Conservation (phyloP, 2,329 filamentous ascomycete genomes). For the Penicillium sp. region DNA sequence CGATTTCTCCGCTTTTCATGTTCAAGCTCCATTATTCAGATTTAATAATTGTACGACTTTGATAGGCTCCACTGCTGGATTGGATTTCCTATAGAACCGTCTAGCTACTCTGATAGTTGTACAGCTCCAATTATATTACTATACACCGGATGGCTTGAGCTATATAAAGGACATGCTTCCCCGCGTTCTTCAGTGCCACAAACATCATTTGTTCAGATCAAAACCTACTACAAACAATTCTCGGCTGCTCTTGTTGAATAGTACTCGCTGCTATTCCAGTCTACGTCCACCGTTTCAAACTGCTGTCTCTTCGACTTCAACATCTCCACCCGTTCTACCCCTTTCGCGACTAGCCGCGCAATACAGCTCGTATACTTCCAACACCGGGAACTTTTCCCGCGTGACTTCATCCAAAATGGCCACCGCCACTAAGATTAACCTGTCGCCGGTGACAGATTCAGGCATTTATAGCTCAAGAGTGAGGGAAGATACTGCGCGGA, state of each 20-base stretch:
- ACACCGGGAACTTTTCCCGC: background rate
- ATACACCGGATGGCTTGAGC: background rate
- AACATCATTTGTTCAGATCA: background rate
- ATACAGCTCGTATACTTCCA: background rate
- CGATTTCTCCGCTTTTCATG: constrained; percentile 14
- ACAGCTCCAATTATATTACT: background rate
- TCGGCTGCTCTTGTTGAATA: background rate
- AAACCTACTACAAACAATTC: background rate
- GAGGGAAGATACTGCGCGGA: constrained; percentile 60
- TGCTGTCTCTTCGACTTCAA: background rate
- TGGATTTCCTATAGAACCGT: background rate
- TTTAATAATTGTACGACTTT: constrained; percentile 6
- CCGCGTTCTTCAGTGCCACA: background rate
- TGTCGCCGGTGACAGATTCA: constrained; percentile 43
- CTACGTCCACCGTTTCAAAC: background rate
- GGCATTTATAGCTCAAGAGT: constrained; percentile 51
- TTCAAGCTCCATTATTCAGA: background rate
- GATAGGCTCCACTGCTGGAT: constrained; percentile 14
- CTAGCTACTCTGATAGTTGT: background rate
- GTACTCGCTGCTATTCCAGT: background rate
- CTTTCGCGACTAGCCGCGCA: constrained; percentile 3
- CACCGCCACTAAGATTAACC: constrained; percentile 48
- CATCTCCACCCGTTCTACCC: background rate
- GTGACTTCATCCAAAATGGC: constrained; percentile 43
- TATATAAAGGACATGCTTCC: constrained; percentile 7